Conservation (phyloP, 345 rosid species). For the Moricandia arvensis region DNA sequence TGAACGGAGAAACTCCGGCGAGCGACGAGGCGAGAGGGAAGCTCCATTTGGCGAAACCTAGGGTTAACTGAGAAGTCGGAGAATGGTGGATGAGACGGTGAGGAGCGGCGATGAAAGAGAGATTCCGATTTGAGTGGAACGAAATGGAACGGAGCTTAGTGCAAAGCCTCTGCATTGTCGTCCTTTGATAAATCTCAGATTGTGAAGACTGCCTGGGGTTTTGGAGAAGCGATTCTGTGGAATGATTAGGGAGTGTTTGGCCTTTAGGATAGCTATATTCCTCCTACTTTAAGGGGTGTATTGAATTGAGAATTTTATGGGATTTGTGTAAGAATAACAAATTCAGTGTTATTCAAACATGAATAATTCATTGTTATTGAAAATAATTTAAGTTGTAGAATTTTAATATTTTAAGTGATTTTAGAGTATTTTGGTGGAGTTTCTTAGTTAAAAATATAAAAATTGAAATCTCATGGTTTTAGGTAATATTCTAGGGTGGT, state of each 20-base stretch:
- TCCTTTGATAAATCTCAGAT: not conserved
- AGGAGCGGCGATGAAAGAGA: not conserved
- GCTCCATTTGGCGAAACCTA: constrained; percentile 38
- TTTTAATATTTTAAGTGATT: too few relatives aligned
- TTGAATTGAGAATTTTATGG: too few relatives aligned
- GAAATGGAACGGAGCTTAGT: constrained; percentile 53
- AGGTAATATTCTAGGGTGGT: too few relatives aligned
- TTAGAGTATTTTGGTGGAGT: too few relatives aligned
- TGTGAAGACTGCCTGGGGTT: too few relatives aligned
- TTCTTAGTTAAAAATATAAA: too few relatives aligned
- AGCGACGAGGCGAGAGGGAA: constrained; percentile 14
- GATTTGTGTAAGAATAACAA: too few relatives aligned
- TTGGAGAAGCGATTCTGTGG: too few relatives aligned
- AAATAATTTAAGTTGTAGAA: too few relatives aligned
- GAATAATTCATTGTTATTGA: too few relatives aligned
- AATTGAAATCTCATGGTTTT: too few relatives aligned
- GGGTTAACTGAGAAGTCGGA: constrained; percentile 33
- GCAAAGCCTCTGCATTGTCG: constrained; percentile 71
- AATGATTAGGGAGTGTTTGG: not conserved
- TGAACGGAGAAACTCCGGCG: constrained; percentile 18
- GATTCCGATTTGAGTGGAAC: constrained; percentile 36
- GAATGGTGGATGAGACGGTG: constrained; percentile 31
- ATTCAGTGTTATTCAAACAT: too few relatives aligned
- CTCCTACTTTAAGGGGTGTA: not conserved
- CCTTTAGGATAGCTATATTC: not conserved